These are phyloP conservation scores for Fusarium sp. DNA, from an alignment of 2,329 filamentous ascomycete genomes.

Conservation along the genomic window DNA sequence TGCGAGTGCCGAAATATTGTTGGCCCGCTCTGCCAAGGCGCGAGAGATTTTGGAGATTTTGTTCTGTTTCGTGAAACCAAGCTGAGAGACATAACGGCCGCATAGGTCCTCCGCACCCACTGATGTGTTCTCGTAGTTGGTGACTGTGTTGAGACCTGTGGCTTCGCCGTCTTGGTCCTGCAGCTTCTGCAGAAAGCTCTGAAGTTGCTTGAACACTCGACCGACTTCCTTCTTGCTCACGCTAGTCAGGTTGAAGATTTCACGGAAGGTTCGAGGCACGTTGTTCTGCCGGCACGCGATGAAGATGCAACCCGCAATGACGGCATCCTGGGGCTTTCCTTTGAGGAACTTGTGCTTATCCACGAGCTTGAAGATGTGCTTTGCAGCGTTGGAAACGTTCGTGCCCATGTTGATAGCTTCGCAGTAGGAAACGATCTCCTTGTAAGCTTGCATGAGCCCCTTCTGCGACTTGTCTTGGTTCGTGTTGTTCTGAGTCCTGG, in stretches of 20 bases:
- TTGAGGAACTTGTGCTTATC: slow-evolving; percentile 95
- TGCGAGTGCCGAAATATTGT: slow-evolving; percentile 80
- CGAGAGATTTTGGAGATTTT: slow-evolving; percentile 82
- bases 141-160: slow-evolving; percentile 63
- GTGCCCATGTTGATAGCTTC: slow-evolving; percentile 85
- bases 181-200: slow-evolving; percentile 83
- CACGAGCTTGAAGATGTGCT: slow-evolving; percentile 93
- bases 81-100: slow-evolving; percentile 86
- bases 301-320: slow-evolving; percentile 97
- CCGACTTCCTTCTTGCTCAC: slow-evolving; percentile 98
- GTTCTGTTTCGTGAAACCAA: slow-evolving; percentile 76
- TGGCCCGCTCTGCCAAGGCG: slow-evolving; percentile 80
- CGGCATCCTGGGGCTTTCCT: slow-evolving; percentile 91
- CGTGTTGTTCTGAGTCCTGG: slow-evolving; percentile 87
- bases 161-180: slow-evolving; percentile 65
- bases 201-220: slow-evolving; percentile 90
- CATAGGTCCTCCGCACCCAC: slow-evolving; percentile 87
- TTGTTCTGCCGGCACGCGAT: slow-evolving; percentile 93
- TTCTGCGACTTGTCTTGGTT: slow-evolving; percentile 86
- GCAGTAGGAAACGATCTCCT: slow-evolving; percentile 87
- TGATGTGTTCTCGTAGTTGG: slow-evolving; percentile 78
- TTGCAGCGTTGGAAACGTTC: slow-evolving; percentile 86
- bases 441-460: slow-evolving; percentile 82
- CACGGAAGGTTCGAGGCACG: slow-evolving; percentile 88
- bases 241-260: slow-evolving; percentile 92